Evolutionary conservation across 2,329 filamentous ascomycete genomes (phyloP), one percentile per base, ranked within the genome.

Genomic region (Ophiosphaerella narmari): DNA sequence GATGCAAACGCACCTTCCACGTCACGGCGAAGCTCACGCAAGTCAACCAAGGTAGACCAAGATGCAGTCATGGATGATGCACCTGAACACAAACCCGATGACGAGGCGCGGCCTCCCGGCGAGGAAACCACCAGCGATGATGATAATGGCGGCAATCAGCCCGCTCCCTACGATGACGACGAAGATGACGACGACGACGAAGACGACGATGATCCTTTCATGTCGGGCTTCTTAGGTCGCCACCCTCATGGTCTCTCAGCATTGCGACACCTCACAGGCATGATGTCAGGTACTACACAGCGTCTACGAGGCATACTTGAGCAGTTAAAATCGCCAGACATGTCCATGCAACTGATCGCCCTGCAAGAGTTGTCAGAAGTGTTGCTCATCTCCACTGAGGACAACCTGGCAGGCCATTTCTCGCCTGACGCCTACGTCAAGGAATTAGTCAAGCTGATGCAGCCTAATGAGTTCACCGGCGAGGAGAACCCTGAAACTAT

Each of bases 401-500:
- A 99, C 70, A 97, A 95, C 59, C 82, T 99, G 9, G 90, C 93
- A 1, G 94, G 94, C 4, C 91, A 97, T 67, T 97, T 99, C 72
- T 90, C 90, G 1, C 91, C 94, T 2, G 94, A 99, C 74, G 84
- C 90, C 7, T 97, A 94, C 68, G 91, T 99, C 48, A 97, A 96
- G 75, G 94, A 99, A 75, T 80, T 99, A 44, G 91, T 99, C 40
- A 76, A 82, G 11, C 77, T 99, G 62, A 97, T 99, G 94, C 89
- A 95, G 63, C 89, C 90, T 2, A 90, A 90, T 67, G 91, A 95
- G 49, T 86, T 90, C 57, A 86, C 89, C 54, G 87, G 86, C 18
- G 91, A 96, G 64, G 91, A 95, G 70, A 97, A 96, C 62, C 90
- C 92, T 0, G 94, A 99, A 73, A 90, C 97, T 54, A 97, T 97